Conservation (phyloP, 2,329 filamentous ascomycete species). For the Colletotrichum chrysophilum region DNA sequence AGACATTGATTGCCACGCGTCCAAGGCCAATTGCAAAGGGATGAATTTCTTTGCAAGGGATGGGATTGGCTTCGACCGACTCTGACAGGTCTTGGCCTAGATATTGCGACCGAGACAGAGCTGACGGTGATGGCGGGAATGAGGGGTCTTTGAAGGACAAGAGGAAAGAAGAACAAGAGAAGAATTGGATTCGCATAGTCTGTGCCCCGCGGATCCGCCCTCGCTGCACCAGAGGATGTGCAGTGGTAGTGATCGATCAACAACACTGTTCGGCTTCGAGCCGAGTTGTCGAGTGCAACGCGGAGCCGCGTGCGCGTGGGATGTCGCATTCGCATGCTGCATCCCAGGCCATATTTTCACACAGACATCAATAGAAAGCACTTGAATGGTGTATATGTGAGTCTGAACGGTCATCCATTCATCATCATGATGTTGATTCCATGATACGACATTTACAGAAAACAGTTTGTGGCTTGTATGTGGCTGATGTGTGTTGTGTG, state of each 20-base stretch:
- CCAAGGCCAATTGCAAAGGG: neutral
- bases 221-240: neutral
- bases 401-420: neutral
- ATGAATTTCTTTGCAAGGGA: neutral
- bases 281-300: neutral
- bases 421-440: neutral
- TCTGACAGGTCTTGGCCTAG: neutral
- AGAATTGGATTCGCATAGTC: neutral
- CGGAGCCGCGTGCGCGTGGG: neutral
- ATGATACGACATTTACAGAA: neutral
- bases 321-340: neutral
- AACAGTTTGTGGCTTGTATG: neutral
- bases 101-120: neutral
- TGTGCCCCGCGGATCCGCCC: neutral
- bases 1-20: neutral
- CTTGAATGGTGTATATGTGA: neutral
- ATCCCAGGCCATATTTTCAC: neutral
- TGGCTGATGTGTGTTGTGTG: neutral
- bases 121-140: neutral
- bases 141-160: neutral
- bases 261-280: neutral
- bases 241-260: neutral
- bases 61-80: neutral
- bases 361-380: neutral
- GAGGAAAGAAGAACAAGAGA: neutral